Evolutionary conservation across 2,329 filamentous ascomycete genomes (phyloP).

Genomic region (Ascocoryne sarcoides): DNA sequence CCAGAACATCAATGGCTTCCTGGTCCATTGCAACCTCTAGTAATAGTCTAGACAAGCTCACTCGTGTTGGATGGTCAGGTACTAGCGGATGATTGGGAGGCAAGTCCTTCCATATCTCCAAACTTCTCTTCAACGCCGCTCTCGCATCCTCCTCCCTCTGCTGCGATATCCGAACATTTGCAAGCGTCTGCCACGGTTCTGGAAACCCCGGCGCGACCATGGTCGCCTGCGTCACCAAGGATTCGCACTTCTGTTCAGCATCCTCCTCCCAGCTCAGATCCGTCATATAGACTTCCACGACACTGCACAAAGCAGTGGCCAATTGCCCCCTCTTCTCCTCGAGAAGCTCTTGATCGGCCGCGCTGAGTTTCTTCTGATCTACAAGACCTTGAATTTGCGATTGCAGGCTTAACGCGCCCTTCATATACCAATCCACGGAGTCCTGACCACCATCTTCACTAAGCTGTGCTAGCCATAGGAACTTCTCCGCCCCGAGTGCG

Average conservation of each 20-base stretch:
- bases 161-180: constrained; percentile 90
- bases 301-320: constrained; percentile 84
- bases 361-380: constrained; percentile 37
- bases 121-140: constrained; percentile 67
- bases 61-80: constrained; percentile 78
- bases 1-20: constrained; percentile 76
- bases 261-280: constrained; percentile 90
- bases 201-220: constrained; percentile 71
- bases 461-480: constrained; percentile 87
- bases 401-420: constrained; percentile 64
- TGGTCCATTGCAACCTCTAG: constrained; percentile 86
- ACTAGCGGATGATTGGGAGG: constrained; percentile 62
- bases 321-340: constrained; percentile 74
- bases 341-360: constrained; percentile 33
- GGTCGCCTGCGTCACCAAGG: constrained; percentile 82
- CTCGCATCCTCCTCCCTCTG: constrained; percentile 68
- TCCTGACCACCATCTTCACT: constrained; percentile 61
- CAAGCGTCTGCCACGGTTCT: constrained; percentile 91
- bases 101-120: constrained; percentile 76
- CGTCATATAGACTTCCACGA: constrained; percentile 98
- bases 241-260: constrained; percentile 81
- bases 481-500: constrained; percentile 75
- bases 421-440: constrained; percentile 59
- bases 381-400: constrained; percentile 59
- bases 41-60: constrained; percentile 74